Conservation (phyloP, 345 rosid genomes). For the Punica granatum region DNA sequence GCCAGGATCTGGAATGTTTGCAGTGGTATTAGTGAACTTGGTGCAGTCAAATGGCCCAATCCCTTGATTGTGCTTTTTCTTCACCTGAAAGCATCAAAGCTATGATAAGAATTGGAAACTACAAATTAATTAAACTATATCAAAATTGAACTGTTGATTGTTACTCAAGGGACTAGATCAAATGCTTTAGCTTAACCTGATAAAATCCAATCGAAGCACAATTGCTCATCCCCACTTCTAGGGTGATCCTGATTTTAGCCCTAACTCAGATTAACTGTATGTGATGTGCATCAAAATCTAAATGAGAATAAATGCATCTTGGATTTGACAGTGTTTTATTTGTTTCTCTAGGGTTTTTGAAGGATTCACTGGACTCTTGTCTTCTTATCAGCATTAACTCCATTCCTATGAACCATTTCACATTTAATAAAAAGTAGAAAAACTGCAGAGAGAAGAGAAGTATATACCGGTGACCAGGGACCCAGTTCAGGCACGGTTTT, state of each 20-base stretch:
- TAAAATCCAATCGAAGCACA: neutral
- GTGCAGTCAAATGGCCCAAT: conserved; percentile 96
- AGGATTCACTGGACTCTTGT: neutral
- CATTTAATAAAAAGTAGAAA: neutral
- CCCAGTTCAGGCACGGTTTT: conserved; percentile 62
- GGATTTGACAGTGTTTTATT: neutral
- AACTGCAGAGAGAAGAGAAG: conserved; percentile 1
- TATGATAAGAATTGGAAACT: neutral
- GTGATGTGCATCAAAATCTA: neutral
- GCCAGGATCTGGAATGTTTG: conserved; percentile 4
- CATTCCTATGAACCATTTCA: neutral
- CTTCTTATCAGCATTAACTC: neutral
- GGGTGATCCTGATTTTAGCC: neutral
- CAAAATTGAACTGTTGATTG: neutral
- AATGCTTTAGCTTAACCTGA: neutral
- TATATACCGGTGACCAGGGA: conserved; percentile 92
- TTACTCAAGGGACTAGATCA: neutral
- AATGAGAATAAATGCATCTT: neutral
- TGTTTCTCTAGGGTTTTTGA: neutral
- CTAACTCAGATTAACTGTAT: neutral
- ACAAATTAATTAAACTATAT: neutral
- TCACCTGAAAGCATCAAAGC: conserved; percentile 38
- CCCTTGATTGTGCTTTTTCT: conserved; percentile 52
- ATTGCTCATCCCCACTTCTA: neutral
- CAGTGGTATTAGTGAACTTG: conserved; percentile 43